Conservation (phyloP, 2,329 filamentous ascomycete genomes). For the Fusarium multiceps region DNA sequence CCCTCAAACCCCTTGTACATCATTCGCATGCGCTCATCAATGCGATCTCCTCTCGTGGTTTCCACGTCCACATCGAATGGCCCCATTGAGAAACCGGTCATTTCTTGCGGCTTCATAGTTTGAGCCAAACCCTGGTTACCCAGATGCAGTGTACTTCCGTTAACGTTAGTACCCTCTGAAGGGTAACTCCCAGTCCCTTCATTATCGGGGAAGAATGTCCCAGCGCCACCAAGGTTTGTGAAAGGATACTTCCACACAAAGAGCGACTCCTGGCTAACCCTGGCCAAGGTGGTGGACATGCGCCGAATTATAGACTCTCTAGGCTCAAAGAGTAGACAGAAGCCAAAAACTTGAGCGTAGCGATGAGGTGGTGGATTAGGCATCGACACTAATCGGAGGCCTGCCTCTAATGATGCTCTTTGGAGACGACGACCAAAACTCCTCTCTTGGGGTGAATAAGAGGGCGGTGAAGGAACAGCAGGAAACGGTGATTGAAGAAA, state of each 20-base stretch:
- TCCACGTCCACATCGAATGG: conserved; percentile 59
- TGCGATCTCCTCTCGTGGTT: conserved; percentile 54
- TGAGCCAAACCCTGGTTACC: conserved; percentile 54
- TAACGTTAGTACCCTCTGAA: background rate
- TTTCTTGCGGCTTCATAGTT: conserved; percentile 36
- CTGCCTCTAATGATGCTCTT: conserved; percentile 71
- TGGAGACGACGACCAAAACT: conserved; percentile 79
- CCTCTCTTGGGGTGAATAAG: conserved; percentile 71
- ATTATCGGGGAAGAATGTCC: conserved; percentile 67
- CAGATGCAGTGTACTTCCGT: conserved; percentile 31
- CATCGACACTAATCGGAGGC: conserved; percentile 66
- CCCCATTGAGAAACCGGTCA: conserved; percentile 55
- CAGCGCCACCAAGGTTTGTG: conserved; percentile 73
- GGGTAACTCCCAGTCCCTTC: conserved; percentile 3
- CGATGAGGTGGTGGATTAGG: conserved; percentile 59
- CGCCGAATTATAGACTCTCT: conserved; percentile 60
- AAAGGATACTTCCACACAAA: conserved; percentile 71
- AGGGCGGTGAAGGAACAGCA: conserved; percentile 58
- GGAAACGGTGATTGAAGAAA: conserved; percentile 47
- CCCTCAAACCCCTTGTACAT: conserved; percentile 73
- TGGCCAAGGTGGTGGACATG: conserved; percentile 51
- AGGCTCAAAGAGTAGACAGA: conserved; percentile 72
- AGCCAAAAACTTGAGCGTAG: conserved; percentile 72
- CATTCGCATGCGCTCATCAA: conserved; percentile 62
- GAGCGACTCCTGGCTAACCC: conserved; percentile 57